These are phyloP conservation scores for Limonium bicolor DNA, from an alignment of 148 eudicot genomes.

Conservation along the genomic window DNA sequence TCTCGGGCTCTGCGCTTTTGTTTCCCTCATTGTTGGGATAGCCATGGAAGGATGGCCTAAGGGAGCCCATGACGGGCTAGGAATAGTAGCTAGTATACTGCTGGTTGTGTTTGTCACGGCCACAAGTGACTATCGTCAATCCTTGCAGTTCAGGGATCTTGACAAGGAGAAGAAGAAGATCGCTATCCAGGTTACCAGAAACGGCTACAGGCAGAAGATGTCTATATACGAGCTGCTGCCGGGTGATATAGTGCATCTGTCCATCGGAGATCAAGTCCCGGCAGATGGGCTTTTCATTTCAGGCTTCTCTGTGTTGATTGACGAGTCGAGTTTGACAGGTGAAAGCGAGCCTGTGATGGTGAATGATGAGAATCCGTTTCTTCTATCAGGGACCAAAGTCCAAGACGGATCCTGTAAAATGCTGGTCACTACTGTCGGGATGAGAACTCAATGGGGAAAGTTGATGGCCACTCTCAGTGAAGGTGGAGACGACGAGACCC, in stretches of 20 bases:
- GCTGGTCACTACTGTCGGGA: slow-evolving; percentile 90
- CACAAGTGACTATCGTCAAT: slow-evolving; percentile 86
- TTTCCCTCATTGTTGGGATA: slow-evolving; percentile 78
- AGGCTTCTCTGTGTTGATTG: slow-evolving; percentile 74
- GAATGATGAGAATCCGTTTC: slow-evolving; percentile 55
- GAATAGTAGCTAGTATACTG: slow-evolving; percentile 80
- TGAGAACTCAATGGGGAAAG: slow-evolving; percentile 98
- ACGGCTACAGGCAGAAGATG: slow-evolving; percentile 72
- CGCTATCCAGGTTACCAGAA: slow-evolving; percentile 71
- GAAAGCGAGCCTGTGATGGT: slow-evolving; percentile 93
- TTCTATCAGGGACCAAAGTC: slow-evolving; percentile 88
- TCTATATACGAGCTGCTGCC: slow-evolving; percentile 78
- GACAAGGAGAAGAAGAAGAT: slow-evolving; percentile 97
- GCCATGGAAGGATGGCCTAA: slow-evolving; percentile 91
- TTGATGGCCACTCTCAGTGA: slow-evolving; percentile 94
- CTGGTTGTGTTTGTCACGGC: slow-evolving; percentile 93
- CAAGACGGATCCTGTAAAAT: slow-evolving; percentile 97
- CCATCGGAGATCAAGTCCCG: slow-evolving; percentile 97
- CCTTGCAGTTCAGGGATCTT: slow-evolving; percentile 77
- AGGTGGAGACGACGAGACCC: slow-evolving; percentile 97
- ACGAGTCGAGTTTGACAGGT: slow-evolving; percentile 91
- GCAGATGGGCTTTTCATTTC: slow-evolving; percentile 95
- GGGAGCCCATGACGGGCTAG: slow-evolving; percentile 95
- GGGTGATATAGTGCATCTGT: slow-evolving; percentile 87
- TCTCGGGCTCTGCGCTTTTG: slow-evolving; percentile 81